Evolutionary conservation across 495 filamentous ascomycete genomes (phyloP).

Genomic region (Lichenothelia convexa): DNA sequence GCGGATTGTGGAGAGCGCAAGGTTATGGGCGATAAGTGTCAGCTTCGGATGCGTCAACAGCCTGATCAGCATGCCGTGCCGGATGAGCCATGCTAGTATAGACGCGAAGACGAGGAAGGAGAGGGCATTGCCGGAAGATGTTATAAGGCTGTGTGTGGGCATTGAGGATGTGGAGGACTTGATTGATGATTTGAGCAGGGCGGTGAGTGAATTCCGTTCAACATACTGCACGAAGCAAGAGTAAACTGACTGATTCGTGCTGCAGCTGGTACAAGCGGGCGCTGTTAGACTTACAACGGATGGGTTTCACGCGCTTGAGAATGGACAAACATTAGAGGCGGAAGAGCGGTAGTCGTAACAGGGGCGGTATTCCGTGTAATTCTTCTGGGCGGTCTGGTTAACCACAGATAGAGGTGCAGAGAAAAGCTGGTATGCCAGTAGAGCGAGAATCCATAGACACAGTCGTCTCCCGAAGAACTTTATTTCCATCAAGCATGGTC

Average conservation of each 20-base stretch:
- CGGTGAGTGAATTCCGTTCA: slow-evolving; percentile 41
- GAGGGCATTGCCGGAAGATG: slow-evolving; percentile 83
- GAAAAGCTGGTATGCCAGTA: no score
- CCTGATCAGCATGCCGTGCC: slow-evolving; percentile 96
- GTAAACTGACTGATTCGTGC: slow-evolving; percentile 3
- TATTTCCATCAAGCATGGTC: no score
- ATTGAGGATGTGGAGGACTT: slow-evolving; percentile 90
- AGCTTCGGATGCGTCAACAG: slow-evolving; percentile 97
- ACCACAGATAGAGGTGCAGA: no score
- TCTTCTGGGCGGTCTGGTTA: no score
- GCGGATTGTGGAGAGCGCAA: slow-evolving; percentile 80
- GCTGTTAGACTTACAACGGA: slow-evolving; percentile 72
- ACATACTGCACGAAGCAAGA: slow-evolving; percentile 3
- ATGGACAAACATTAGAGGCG: background rate
- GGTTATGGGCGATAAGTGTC: slow-evolving; percentile 86
- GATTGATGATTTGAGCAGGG: slow-evolving; percentile 78
- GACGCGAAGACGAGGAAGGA: slow-evolving; percentile 83
- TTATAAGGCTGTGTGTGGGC: slow-evolving; percentile 86
- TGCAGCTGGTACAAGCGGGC: slow-evolving; percentile 77
- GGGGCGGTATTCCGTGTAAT: no score
- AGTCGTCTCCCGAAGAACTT: no score
- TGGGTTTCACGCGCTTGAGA: slow-evolving; percentile 41
- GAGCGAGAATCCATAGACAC: no score
- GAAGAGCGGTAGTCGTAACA: no score
- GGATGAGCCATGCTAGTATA: slow-evolving; percentile 98